Evolutionary conservation across 2,329 filamentous ascomycete genomes (phyloP).

Genomic region (Cercospora sojina): DNA sequence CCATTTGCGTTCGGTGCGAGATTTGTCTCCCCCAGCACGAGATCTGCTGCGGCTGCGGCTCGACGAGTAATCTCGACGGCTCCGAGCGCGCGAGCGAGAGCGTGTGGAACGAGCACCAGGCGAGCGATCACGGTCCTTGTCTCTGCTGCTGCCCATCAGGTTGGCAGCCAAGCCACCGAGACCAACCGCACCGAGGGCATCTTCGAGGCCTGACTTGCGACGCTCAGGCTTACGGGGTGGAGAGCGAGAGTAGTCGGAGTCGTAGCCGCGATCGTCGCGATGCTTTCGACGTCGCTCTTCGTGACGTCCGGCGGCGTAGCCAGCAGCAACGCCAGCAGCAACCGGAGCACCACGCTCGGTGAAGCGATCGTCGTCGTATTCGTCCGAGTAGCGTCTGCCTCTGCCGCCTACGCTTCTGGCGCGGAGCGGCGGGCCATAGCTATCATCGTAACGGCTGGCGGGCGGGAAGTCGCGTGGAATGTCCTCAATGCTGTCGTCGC

Average conservation of each 20-base stretch:
- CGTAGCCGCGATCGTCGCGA: conserved; percentile 49
- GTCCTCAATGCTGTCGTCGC: conserved; percentile 82
- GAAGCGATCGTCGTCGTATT: conserved; percentile 61
- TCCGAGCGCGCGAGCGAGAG: conserved; percentile 54
- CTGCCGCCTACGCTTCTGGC: conserved; percentile 60
- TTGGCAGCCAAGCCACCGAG: conserved; percentile 55
- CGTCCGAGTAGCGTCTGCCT: conserved; percentile 37
- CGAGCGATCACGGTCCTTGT: conserved; percentile 56
- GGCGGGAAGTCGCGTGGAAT: conserved; percentile 81
- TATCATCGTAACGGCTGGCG: conserved; percentile 29
- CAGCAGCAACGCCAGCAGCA: conserved; percentile 45
- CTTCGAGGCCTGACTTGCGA: conserved; percentile 61
- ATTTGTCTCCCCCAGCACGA: conserved; percentile 47
- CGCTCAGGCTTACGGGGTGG: conserved; percentile 46
- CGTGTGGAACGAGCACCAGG: conserved; percentile 41
- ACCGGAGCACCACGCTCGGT: conserved; percentile 42
- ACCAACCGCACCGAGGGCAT: conserved; percentile 59
- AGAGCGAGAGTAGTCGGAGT: conserved; percentile 47
- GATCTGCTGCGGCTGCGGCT: conserved; percentile 52
- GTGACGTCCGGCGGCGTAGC: conserved; percentile 39
- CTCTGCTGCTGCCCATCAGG: conserved; percentile 56
- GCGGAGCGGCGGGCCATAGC: conserved; percentile 54
- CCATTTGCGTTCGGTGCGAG: conserved; percentile 64
- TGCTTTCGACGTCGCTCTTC: conserved; percentile 40
- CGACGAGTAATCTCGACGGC: conserved; percentile 47